These are phyloP conservation scores for Fusarium sp. DNA, from an alignment of 2,329 filamentous ascomycete genomes.

Conservation along the genomic window DNA sequence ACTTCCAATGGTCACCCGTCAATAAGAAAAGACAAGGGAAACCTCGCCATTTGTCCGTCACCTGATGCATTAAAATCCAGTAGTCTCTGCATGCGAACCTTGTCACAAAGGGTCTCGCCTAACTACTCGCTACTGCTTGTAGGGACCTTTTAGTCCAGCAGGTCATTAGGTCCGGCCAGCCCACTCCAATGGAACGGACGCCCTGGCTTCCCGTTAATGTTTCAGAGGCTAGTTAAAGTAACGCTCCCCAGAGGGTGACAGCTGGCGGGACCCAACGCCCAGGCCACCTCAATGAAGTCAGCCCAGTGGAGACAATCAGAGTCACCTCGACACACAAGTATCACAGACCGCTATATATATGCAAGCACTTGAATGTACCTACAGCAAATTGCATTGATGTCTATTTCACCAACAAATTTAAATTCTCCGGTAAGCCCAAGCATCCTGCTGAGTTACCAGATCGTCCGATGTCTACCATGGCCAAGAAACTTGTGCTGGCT, in stretches of 20 bases:
- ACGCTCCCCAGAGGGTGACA: slow-evolving; percentile 21
- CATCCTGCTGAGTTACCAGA: neutral
- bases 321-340: neutral
- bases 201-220: slow-evolving; percentile 11
- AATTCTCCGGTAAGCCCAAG: no score
- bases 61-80: slow-evolving; percentile 24
- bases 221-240: slow-evolving; percentile 10
- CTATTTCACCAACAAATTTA: neutral
- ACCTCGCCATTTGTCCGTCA: slow-evolving; percentile 32
- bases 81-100: slow-evolving; percentile 20
- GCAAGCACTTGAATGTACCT: neutral
- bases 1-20: slow-evolving; percentile 24
- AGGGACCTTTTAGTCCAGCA: slow-evolving; percentile 31
- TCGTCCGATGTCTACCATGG: slow-evolving; percentile 7
- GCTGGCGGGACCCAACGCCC: slow-evolving; percentile 21
- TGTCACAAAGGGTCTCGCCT: slow-evolving; percentile 21
- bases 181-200: slow-evolving; percentile 13
- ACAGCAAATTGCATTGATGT: neutral
- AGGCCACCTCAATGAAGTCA: slow-evolving; percentile 6
- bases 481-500: slow-evolving; percentile 1
- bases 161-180: slow-evolving; percentile 4
- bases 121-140: slow-evolving; percentile 40
- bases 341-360: slow-evolving; percentile 18
- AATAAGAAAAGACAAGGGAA: slow-evolving; percentile 15
- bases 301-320: slow-evolving; percentile 6